Evolutionary conservation across 1,284 basidiomycete species (phyloP), one percentile per base, ranked within the genome.

Genomic region (Leccinum ponderosum): DNA sequence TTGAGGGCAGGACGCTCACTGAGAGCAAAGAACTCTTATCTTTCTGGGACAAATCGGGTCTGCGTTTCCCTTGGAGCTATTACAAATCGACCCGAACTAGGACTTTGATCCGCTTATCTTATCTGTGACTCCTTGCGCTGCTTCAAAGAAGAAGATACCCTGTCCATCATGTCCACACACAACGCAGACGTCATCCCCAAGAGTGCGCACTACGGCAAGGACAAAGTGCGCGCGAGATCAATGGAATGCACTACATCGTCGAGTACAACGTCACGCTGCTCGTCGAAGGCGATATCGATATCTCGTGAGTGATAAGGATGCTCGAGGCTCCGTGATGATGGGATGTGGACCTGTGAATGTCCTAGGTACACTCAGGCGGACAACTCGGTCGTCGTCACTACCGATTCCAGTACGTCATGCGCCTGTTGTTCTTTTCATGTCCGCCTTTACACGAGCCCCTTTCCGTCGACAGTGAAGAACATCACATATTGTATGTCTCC

Each of bases 361-460:
- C 17, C 20, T 60, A 91, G 90, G 67, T 95, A 90, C 73, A 95
- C 91, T 5, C 64, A 93, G 68, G 91, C 91, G 1, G 91, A 95
- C 72, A 97, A 97, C 77, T 83, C 83, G 3, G 86, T 89, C 9
- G 85, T 96, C 6, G 92, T 96, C 3, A 89, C 94, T 8, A 97
- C 94, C 2, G 94, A 96, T 76, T 91, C 91, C 1, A 87, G 93
- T 93, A 67, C 68, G 91, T 78, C 22, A 2, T 42, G 15, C 15
- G 2, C 15, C 14, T 6, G 3, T 27, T 33, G 3, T 50, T 33
- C 29, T 37, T 42, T 27, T 15, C 39, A 25, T 11, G 3, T 15
- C 1, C 22, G 29, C 12, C 9, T n/a, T 14, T 27, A 20, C 20
- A 20, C 6, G 15, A 51, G 12, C 31, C 47, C 8, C 6, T 22